Conservation (phyloP, 306 rosid genomes). For the Citrullus mucosospermus region DNA sequence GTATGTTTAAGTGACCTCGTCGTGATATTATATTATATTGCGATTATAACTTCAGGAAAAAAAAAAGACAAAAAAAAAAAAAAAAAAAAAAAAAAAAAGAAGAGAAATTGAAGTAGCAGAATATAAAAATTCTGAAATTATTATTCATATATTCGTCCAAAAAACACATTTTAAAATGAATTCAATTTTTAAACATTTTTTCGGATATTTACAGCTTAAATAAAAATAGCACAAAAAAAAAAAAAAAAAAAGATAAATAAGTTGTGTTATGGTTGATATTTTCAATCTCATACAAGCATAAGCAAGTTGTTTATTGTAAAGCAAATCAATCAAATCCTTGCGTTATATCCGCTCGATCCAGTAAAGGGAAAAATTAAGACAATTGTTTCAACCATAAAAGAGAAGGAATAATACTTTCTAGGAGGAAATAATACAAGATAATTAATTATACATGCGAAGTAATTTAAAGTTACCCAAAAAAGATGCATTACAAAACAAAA, state of each 20-base stretch:
- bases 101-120: neutral
- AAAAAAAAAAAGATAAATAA: too few species aligned
- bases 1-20: slow-evolving; percentile 14
- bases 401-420: neutral
- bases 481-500: neutral
- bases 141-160: neutral
- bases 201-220: neutral
- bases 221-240: neutral
- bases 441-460: neutral
- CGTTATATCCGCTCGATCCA: neutral
- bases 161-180: neutral
- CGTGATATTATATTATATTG: slow-evolving; percentile 1
- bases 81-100: neutral
- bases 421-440: neutral
- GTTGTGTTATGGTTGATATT: neutral
- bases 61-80: neutral
- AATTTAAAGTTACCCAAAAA: neutral
- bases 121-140: neutral
- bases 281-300: neutral
- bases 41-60: neutral
- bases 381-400: neutral
- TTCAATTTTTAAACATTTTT: neutral
- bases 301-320: neutral
- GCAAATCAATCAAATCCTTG: neutral
- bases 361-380: neutral